These are phyloP conservation scores for Fraxinus cuspidata DNA, from an alignment of 257 asterid species.

Conservation along the genomic window DNA sequence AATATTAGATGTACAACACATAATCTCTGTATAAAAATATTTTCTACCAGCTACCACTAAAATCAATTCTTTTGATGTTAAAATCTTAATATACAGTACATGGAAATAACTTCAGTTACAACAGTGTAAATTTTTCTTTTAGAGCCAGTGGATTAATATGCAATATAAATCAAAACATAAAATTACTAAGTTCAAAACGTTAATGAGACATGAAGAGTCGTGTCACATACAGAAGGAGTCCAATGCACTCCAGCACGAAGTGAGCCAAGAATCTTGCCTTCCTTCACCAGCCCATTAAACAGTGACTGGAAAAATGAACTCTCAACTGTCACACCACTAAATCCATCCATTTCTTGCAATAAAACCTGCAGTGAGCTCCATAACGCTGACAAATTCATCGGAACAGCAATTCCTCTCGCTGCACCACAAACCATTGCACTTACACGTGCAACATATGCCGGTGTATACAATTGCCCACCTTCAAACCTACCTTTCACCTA, in stretches of 20 bases:
- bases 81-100: conserved; percentile 3
- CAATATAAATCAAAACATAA: conserved; percentile 2
- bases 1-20: background rate
- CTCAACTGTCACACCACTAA: conserved; percentile 80
- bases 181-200: background rate
- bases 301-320: conserved; percentile 93
- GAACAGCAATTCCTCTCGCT: conserved; percentile 88
- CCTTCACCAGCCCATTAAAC: conserved; percentile 86
- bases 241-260: conserved; percentile 98
- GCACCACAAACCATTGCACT: conserved; percentile 98
- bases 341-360: conserved; percentile 86
- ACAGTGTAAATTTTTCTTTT: background rate
- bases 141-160: conserved; percentile 10
- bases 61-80: background rate
- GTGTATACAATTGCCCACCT: conserved; percentile 98
- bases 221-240: conserved; percentile 86
- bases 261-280: conserved; percentile 82
- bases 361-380: conserved; percentile 87
- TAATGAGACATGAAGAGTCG: conserved; percentile 19
- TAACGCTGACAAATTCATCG: conserved; percentile 70
- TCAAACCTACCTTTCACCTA: conserved; percentile 97
- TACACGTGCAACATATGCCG: conserved; percentile 92
- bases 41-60: background rate
- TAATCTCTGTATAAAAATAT: background rate
- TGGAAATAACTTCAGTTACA: conserved; percentile 1